phyloP scores from a whole-genome alignment of 139 green algal genomes.

The Picochlorum sp. region DNA sequence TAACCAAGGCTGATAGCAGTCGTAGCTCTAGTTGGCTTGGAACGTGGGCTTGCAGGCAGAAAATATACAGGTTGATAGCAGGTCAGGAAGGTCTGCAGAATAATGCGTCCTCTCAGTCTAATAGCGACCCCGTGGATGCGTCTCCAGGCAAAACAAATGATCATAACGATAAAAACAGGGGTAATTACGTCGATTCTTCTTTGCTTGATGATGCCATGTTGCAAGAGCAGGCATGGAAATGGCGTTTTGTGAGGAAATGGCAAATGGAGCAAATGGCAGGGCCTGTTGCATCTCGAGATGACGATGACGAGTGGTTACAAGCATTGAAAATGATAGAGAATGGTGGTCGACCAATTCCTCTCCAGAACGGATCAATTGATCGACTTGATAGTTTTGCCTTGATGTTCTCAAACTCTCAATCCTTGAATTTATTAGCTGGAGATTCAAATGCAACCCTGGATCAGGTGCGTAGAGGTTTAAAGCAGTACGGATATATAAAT shows the following conservation, averaged over 20 bases:
- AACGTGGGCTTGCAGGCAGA: slow-evolving; percentile 25
- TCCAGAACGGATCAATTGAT: not conserved
- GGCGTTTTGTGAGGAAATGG: slow-evolving; percentile 34
- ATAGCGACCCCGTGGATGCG: too few relatives aligned
- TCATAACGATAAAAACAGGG: too few relatives aligned
- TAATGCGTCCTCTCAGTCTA: too few relatives aligned
- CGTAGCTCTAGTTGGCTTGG: slow-evolving; percentile 7
- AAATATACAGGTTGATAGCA: slow-evolving; percentile 8
- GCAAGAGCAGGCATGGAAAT: slow-evolving; percentile 20
- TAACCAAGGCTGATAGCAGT: too few relatives aligned
- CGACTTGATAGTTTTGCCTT: not conserved
- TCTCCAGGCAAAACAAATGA: too few relatives aligned
- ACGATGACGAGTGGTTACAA: slow-evolving; percentile 27
- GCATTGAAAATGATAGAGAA: slow-evolving; percentile 14
- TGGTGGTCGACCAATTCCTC: slow-evolving; percentile 16
- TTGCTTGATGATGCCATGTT: not conserved
- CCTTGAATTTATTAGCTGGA: not conserved
- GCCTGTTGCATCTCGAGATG: not conserved
- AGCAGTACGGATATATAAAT: too few relatives aligned
- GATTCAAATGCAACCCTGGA: not conserved
- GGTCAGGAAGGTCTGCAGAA: not conserved
- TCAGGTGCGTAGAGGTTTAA: not conserved
- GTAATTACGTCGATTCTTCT: not conserved
- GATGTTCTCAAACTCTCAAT: not conserved
- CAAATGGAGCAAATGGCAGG: slow-evolving; percentile 15